Percentiles rank a stretch among this genome's conserved stretches.
phyloP scores from a whole-genome alignment of 1,284 basidiomycete species.

The Dichomitus squalens region DNA sequence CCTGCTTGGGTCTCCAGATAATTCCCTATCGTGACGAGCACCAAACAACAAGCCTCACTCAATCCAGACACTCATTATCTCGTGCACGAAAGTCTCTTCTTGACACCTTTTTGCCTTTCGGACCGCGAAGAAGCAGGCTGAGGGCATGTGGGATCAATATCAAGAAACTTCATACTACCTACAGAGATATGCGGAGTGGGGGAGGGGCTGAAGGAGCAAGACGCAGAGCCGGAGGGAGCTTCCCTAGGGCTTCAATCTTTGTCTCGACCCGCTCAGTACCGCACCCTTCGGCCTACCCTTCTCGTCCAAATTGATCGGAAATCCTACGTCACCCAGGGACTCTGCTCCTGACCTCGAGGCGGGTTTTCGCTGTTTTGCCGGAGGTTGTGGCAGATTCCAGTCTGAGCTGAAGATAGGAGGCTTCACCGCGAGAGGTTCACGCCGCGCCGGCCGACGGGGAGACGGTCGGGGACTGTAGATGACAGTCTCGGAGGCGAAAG shows the following conservation, averaged over 20 bases:
- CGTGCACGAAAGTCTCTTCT: too few relatives aligned
- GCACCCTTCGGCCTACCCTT: conserved; percentile 18
- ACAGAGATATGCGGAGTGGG: too few relatives aligned
- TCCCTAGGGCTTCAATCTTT: conserved; percentile 5
- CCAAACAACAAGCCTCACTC: too few relatives aligned
- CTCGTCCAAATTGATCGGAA: conserved; percentile 22
- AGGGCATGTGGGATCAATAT: too few relatives aligned
- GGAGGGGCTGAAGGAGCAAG: too few relatives aligned
- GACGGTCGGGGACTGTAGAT: neutral
- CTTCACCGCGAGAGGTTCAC: neutral
- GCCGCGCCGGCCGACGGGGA: neutral
- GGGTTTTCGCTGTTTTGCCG: conserved; percentile 9
- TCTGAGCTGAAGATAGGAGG: conserved; percentile 11
- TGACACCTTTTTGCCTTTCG: too few relatives aligned
- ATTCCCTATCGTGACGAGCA: too few relatives aligned
- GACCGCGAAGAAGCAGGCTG: too few relatives aligned
- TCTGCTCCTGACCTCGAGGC: neutral
- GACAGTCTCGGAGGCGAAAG: neutral
- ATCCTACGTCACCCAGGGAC: neutral
- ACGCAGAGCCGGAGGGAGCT: too few relatives aligned
- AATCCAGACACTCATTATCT: too few relatives aligned
- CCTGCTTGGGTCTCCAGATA: too few relatives aligned
- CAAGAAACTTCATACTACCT: too few relatives aligned
- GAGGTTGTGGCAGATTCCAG: conserved; percentile 6
- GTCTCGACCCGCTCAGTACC: conserved; percentile 25